A percentile compares a stretch with the other conserved stretches of the same genome.
Conservation (phyloP, 805 yeast species). For the Wickerhamiella nectarea region DNA sequence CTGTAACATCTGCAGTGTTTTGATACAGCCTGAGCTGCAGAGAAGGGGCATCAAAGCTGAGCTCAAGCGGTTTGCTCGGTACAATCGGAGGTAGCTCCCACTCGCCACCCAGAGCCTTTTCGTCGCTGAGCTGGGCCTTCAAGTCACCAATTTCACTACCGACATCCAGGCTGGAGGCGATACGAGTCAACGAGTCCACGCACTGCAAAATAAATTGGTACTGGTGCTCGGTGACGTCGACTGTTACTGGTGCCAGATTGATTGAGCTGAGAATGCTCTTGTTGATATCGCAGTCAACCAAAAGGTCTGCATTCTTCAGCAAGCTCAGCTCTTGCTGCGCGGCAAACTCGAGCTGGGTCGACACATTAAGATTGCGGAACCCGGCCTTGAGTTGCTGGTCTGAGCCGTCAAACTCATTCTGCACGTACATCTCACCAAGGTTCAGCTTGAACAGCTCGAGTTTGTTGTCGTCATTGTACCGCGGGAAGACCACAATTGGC, state of each 20-base stretch:
- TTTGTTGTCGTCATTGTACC: constrained; percentile 25
- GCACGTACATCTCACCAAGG: constrained; percentile 68
- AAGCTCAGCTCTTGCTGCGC: constrained; percentile 39
- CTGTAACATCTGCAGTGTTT: constrained; percentile 30
- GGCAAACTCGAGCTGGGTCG: constrained; percentile 43
- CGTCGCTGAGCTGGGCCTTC: constrained; percentile 14
- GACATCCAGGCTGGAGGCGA: constrained; percentile 36
- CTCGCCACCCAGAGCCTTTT: constrained; percentile 15
- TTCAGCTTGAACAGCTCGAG: constrained; percentile 51
- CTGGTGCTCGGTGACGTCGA: constrained; percentile 63
- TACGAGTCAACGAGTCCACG: constrained; percentile 40
- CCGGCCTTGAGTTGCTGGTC: constrained; percentile 52
- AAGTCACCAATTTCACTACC: constrained; percentile 30
- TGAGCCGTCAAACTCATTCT: constrained; percentile 38
- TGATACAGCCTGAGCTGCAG: constrained; percentile 44
- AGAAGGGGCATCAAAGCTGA: constrained; percentile 16
- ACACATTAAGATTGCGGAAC: constrained; percentile 53
- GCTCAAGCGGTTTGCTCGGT: constrained; percentile 4
- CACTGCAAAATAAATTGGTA: constrained; percentile 43
- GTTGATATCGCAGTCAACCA: constrained; percentile 6
- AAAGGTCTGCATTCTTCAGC: constrained; percentile 14
- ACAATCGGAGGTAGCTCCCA: neutral
- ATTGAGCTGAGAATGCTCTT: constrained; percentile 36
- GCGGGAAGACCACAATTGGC: constrained; percentile 73
- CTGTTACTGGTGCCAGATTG: constrained; percentile 44